These are phyloP conservation scores for Talaromyces verruculosus DNA, from an alignment of 2,329 filamentous ascomycete species.

Conservation along the genomic window DNA sequence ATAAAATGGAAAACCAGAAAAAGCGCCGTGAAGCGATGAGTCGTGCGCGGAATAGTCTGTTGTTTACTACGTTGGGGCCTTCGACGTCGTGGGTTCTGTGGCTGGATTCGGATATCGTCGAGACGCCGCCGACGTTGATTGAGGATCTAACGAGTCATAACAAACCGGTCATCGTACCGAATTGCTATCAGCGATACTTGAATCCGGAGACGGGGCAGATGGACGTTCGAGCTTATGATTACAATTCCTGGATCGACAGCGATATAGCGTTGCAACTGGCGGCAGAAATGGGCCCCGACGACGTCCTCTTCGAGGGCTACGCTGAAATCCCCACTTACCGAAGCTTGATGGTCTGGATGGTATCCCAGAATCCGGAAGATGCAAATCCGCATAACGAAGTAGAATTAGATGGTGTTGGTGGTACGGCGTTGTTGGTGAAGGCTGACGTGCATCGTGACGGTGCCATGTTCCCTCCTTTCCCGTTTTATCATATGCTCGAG, in stretches of 20 bases:
- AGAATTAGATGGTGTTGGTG: slow-evolving; percentile 86
- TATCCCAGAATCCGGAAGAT: slow-evolving; percentile 39
- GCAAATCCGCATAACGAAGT: slow-evolving; percentile 64
- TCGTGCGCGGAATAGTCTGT: slow-evolving; percentile 85
- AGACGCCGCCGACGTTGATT: slow-evolving; percentile 80
- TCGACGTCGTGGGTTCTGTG: slow-evolving; percentile 94
- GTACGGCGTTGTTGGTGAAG: slow-evolving; percentile 88
- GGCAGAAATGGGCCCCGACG: slow-evolving; percentile 79
- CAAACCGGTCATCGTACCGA: slow-evolving; percentile 88
- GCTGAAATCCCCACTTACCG: slow-evolving; percentile 89
- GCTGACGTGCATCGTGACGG: slow-evolving; percentile 95
- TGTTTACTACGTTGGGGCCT: slow-evolving; percentile 92
- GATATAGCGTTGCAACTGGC: slow-evolving; percentile 73
- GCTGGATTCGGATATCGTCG: slow-evolving; percentile 89
- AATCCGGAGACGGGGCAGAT: slow-evolving; percentile 69
- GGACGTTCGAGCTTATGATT: slow-evolving; percentile 86
- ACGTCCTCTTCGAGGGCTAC: slow-evolving; percentile 92
- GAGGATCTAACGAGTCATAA: slow-evolving; percentile 87
- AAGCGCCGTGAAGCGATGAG: slow-evolving; percentile 84
- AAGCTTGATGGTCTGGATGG: slow-evolving; percentile 84
- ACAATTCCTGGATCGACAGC: slow-evolving; percentile 96
- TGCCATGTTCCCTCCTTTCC: slow-evolving; percentile 96
- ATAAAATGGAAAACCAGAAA: slow-evolving; percentile 91
- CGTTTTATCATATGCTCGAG: slow-evolving; percentile 96
- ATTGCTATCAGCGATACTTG: slow-evolving; percentile 87